Conservation (phyloP, 2,329 filamentous ascomycete species). For the Fusarium gaditjirri region DNA sequence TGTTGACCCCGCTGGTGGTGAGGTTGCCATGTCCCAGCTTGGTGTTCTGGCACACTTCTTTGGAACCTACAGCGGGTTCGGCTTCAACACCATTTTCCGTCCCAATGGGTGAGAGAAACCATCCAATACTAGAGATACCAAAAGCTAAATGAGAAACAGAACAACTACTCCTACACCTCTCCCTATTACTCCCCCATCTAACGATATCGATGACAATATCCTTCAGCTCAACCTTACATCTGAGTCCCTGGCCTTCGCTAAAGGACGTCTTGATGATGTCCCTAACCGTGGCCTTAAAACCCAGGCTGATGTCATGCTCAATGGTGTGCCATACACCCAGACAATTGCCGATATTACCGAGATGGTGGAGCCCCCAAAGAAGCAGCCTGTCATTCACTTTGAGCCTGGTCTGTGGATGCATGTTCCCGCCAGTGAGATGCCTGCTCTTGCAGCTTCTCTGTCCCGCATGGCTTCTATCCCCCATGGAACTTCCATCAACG, state of each 20-base stretch:
- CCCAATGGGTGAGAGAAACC: conserved; percentile 36
- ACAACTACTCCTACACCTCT: conserved; percentile 34
- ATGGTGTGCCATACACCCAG: conserved; percentile 52
- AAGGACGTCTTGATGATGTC: conserved; percentile 45
- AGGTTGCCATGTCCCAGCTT: conserved; percentile 16
- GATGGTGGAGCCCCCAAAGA: conserved; percentile 25
- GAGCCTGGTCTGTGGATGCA: conserved; percentile 55
- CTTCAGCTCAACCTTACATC: conserved; percentile 53
- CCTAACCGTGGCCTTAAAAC: conserved; percentile 52
- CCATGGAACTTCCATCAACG: conserved; percentile 57
- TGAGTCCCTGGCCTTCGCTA: conserved; percentile 49
- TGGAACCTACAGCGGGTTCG: conserved; percentile 47
- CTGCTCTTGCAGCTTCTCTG: conserved; percentile 40
- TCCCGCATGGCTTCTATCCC: conserved; percentile 56
- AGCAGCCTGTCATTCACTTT: conserved; percentile 51
- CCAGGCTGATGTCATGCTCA: conserved; percentile 50
- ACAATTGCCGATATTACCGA: conserved; percentile 49
- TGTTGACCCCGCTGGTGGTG: neutral
- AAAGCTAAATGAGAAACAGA: neutral
- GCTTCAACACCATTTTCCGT: conserved; percentile 54
- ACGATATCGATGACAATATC: conserved; percentile 44
- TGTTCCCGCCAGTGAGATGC: conserved; percentile 47
- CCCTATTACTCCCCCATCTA: conserved; percentile 15
- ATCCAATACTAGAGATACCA: accelerated
- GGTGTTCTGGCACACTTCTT: conserved; percentile 43